These are phyloP conservation scores for Ustulina deusta DNA, from an alignment of 2,329 filamentous ascomycete genomes.

Conservation along the genomic window DNA sequence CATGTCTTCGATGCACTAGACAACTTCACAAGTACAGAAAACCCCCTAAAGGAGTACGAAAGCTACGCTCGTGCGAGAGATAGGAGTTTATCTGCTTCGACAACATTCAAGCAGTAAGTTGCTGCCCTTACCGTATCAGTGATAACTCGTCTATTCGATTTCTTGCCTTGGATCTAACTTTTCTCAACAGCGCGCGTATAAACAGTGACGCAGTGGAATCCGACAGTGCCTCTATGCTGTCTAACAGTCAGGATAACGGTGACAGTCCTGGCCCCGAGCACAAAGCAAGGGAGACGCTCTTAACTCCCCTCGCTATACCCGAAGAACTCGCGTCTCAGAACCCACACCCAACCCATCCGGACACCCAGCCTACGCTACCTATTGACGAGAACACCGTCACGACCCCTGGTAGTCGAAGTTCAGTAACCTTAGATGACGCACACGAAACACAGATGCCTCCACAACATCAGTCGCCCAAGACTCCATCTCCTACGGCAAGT, in stretches of 20 bases:
- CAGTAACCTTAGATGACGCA: conserved; percentile 37
- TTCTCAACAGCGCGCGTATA: conserved; percentile 39
- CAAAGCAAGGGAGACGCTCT: conserved; percentile 46
- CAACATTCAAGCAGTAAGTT: conserved; percentile 52
- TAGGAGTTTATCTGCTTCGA: conserved; percentile 58
- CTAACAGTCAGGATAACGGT: conserved; percentile 44
- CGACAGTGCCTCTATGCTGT: conserved; percentile 45
- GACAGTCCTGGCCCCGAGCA: conserved; percentile 38
- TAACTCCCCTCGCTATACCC: conserved; percentile 23
- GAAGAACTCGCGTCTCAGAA: conserved; percentile 34
- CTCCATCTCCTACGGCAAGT: conserved; percentile 38
- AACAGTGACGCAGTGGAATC: conserved; percentile 50
- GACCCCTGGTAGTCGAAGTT: conserved; percentile 37
- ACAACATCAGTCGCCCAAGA: conserved; percentile 19
- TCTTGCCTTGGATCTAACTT: conserved; percentile 9
- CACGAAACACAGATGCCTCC: conserved; percentile 27
- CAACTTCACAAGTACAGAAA: conserved; percentile 70
- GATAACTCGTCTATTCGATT: background rate
- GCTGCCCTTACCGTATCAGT: background rate
- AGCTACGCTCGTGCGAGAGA: conserved; percentile 66
- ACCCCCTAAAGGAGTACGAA: conserved; percentile 71
- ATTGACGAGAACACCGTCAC: conserved; percentile 39
- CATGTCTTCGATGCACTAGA: conserved; percentile 92
- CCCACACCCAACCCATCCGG: conserved; percentile 35
- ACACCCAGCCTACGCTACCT: conserved; percentile 38